phyloP scores from a whole-genome alignment of 805 yeast genomes.

The Saccharomycopsis vini region DNA sequence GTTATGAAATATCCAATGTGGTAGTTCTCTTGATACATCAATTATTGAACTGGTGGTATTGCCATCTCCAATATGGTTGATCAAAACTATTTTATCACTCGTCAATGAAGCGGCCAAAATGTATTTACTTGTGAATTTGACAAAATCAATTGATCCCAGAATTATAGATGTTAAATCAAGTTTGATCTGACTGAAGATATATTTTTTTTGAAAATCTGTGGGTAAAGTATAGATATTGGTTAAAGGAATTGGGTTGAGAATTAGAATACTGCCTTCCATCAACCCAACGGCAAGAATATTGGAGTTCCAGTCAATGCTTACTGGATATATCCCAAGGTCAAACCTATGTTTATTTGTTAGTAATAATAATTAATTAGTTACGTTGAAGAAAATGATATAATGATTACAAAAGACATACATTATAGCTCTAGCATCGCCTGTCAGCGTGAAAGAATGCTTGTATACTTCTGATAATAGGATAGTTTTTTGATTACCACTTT shows the following conservation, averaged over 20 bases:
- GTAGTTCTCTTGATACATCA: background rate
- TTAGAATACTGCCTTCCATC: background rate
- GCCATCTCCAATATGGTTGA: background rate
- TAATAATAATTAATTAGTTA: too few relatives aligned
- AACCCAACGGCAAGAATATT: background rate
- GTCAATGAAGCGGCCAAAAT: slow-evolving; percentile 1
- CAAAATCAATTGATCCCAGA: background rate
- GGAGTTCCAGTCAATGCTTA: background rate
- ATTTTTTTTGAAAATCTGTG: slow-evolving; percentile 1
- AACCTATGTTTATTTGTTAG: background rate
- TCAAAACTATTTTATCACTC: background rate
- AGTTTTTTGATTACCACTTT: too few relatives aligned
- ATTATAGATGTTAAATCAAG: background rate
- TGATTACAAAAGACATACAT: background rate
- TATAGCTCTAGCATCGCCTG: background rate
- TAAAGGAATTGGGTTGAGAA: background rate
- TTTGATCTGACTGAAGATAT: background rate
- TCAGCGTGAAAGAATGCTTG: background rate
- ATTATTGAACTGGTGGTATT: background rate
- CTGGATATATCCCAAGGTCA: background rate
- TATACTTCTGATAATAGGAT: slow-evolving; percentile 3
- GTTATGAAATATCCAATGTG: background rate
- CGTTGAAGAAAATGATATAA: background rate
- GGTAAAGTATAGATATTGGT: slow-evolving; percentile 1
- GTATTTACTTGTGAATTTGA: slow-evolving; percentile 1